Evolutionary conservation across 495 filamentous ascomycete genomes (phyloP).

Genomic region (Neurospora africana): DNA sequence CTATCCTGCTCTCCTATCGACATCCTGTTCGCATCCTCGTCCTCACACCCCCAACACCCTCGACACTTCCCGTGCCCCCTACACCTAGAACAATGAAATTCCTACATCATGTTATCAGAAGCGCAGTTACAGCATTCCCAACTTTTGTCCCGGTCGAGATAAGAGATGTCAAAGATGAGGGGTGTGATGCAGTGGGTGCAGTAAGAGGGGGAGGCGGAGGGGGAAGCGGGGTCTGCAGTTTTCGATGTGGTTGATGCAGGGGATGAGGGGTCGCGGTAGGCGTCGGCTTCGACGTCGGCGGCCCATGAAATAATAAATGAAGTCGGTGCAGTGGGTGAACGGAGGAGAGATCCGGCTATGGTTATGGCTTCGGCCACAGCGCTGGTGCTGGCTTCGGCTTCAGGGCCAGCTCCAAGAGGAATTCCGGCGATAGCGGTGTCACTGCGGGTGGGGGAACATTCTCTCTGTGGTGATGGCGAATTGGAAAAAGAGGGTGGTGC

Average conservation of each 20-base stretch:
- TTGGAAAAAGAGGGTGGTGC: not conserved
- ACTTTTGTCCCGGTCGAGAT: not conserved
- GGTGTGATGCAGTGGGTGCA: not conserved
- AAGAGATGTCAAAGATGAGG: not conserved
- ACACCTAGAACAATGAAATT: slow-evolving; percentile 4
- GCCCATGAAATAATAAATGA: not conserved
- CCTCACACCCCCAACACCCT: not conserved
- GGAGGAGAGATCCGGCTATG: not conserved
- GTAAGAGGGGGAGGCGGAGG: not conserved
- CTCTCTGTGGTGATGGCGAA: not conserved
- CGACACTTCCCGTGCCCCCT: not conserved
- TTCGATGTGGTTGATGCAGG: not conserved
- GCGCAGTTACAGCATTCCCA: slow-evolving; percentile 10
- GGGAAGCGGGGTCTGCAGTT: not conserved
- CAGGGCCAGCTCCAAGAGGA: not conserved
- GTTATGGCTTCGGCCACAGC: not conserved
- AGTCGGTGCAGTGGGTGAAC: not conserved
- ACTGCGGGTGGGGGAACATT: not conserved
- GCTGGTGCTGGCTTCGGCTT: not conserved
- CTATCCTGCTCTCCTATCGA: not conserved
- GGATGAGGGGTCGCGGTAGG: not conserved
- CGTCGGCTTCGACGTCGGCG: not conserved
- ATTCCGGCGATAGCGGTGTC: not conserved
- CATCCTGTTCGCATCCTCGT: not conserved
- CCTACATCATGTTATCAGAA: not conserved